These are phyloP conservation scores for Nothophoma quercina DNA, from an alignment of 2,329 filamentous ascomycete species.

Conservation along the genomic window DNA sequence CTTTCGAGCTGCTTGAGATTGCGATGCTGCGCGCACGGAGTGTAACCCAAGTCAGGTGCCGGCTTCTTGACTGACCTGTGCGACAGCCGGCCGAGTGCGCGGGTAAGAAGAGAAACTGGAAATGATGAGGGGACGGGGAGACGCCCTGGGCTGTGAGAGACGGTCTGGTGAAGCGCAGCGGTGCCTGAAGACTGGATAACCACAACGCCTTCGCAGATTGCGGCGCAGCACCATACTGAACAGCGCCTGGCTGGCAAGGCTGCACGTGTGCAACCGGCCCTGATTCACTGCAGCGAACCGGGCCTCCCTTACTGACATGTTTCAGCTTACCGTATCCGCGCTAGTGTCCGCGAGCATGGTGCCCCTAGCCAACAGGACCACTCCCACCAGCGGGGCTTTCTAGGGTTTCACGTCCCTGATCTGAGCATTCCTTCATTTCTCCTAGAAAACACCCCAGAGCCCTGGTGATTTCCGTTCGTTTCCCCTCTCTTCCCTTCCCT, in stretches of 20 bases:
- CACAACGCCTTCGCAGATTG: constrained; percentile 22
- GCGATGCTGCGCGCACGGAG: constrained; percentile 17
- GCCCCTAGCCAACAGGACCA: constrained; percentile 30
- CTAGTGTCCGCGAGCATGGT: constrained; percentile 32
- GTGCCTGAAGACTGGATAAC: constrained; percentile 20
- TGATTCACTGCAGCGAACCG: constrained; percentile 20
- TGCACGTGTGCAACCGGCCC: constrained; percentile 21
- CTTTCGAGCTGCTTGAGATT: constrained; percentile 15
- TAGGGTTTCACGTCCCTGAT: constrained; percentile 46
- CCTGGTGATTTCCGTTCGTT: constrained; percentile 39
- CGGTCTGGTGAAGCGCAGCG: constrained; percentile 12
- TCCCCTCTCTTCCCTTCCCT: constrained; percentile 31
- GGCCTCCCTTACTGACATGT: constrained; percentile 39
- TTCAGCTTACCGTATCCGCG: constrained; percentile 38
- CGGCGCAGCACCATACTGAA: constrained; percentile 21
- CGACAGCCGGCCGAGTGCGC: constrained; percentile 4
- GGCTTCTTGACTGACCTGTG: constrained; percentile 8
- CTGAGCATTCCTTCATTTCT: constrained; percentile 51
- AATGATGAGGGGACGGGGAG: constrained; percentile 6
- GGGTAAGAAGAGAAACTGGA: neutral
- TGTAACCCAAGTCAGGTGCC: constrained; percentile 10
- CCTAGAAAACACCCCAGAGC: constrained; percentile 38
- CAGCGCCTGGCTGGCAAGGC: constrained; percentile 29
- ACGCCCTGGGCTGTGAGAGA: constrained; percentile 8
- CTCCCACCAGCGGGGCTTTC: constrained; percentile 30